Percentiles rank a stretch among this genome's conserved stretches.
phyloP scores from a whole-genome alignment of 768 basidiomycete genomes.

The Myochromella boudieri region DNA sequence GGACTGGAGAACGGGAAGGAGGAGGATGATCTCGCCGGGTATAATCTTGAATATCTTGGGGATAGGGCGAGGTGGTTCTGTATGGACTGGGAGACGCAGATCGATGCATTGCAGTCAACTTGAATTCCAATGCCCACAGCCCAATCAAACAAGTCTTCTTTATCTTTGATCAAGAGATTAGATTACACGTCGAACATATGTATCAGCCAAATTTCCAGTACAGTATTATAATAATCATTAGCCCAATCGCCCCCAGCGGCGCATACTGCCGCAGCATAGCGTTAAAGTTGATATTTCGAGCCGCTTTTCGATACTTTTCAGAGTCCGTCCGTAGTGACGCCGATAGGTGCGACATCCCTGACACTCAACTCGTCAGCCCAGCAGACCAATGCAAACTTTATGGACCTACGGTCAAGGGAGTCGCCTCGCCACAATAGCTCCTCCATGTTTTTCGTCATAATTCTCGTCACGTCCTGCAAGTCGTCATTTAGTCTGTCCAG shows the following conservation, averaged over 20 bases:
- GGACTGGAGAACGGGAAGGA: conserved; percentile 17
- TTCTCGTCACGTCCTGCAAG: conserved; percentile 94
- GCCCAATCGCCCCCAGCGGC: conserved; percentile 78
- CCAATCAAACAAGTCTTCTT: too few relatives aligned
- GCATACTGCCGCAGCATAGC: conserved; percentile 96
- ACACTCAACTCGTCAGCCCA: not conserved
- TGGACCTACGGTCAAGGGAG: conserved; percentile 82
- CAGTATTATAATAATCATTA: conserved; percentile 76
- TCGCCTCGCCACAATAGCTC: conserved; percentile 98
- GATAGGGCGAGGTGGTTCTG: conserved; percentile 11
- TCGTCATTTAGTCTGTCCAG: conserved; percentile 93
- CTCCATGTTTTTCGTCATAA: conserved; percentile 99
- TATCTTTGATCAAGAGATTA: too few relatives aligned
- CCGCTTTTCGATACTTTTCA: conserved; percentile 95
- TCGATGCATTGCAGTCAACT: conserved; percentile 10
- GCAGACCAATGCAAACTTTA: not conserved
- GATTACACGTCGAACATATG: too few relatives aligned
- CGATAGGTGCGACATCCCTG: conserved; percentile 97
- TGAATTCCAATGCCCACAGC: too few relatives aligned
- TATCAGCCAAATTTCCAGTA: conserved; percentile 72
- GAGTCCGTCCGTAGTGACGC: conserved; percentile 94
- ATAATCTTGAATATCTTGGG: conserved; percentile 15
- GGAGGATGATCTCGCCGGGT: conserved; percentile 14
- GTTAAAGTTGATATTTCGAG: conserved; percentile 90
- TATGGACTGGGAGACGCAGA: conserved; percentile 30